Conservation (phyloP, 228 moss, liverwort and hornwort species). For the Sphagnum magellanicum region DNA sequence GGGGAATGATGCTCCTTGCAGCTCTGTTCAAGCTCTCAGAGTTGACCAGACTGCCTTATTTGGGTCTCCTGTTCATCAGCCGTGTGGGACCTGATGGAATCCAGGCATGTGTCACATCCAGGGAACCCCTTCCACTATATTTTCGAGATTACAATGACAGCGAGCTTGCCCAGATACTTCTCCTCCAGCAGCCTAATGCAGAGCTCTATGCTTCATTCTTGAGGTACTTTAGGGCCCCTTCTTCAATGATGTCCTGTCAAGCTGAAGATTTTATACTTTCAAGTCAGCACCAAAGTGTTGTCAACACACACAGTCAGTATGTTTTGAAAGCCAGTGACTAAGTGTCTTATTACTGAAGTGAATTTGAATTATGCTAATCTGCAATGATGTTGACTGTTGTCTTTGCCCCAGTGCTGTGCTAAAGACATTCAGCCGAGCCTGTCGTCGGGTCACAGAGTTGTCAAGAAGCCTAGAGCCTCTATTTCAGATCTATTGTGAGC, state of each 20-base stretch:
- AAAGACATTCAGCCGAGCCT: conserved; percentile 71
- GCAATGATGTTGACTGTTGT: background rate
- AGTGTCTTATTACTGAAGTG: too few species aligned
- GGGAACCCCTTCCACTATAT: conserved; percentile 64
- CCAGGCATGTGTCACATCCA: conserved; percentile 39
- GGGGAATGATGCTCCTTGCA: conserved; percentile 49
- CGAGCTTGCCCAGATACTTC: conserved; percentile 74
- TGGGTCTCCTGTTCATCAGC: conserved; percentile 75
- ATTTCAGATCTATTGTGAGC: conserved; percentile 73
- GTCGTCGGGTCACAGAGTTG: conserved; percentile 70
- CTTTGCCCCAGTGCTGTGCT: conserved; percentile 39
- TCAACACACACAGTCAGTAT: too few species aligned
- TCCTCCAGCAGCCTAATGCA: conserved; percentile 68
- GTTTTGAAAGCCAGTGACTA: too few species aligned
- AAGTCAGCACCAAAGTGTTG: too few species aligned
- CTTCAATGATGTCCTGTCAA: background rate
- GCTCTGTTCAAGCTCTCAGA: conserved; percentile 70
- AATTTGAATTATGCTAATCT: too few species aligned
- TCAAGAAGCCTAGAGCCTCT: conserved; percentile 74
- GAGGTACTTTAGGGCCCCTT: conserved; percentile 19
- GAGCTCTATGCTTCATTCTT: conserved; percentile 83
- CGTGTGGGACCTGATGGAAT: conserved; percentile 74
- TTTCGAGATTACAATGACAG: conserved; percentile 81
- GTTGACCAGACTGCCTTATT: conserved; percentile 56
- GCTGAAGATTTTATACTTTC: too few species aligned